A percentile compares a stretch with the other conserved stretches of the same genome.
Conservation (phyloP, 495 filamentous ascomycete genomes). For the Lasiosphaeris hirsuta region DNA sequence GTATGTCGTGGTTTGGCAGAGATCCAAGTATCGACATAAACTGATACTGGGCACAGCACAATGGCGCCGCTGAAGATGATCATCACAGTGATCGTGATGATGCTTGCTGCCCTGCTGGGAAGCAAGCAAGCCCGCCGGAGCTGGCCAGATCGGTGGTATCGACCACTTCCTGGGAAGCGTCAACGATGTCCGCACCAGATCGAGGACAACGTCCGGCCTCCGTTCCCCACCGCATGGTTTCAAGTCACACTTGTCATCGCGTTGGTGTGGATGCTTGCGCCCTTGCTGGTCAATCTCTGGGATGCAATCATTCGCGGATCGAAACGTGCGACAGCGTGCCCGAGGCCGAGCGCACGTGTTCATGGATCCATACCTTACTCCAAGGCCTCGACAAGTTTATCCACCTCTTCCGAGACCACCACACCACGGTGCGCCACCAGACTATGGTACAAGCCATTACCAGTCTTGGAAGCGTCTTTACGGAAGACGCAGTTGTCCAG, state of each 20-base stretch:
- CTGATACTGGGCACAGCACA: constrained; percentile 2
- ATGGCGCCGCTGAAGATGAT: neutral
- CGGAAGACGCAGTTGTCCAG: neutral
- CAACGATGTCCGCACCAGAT: constrained; percentile 5
- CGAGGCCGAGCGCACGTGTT: neutral
- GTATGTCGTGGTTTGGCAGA: constrained; percentile 7
- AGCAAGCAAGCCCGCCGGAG: constrained; percentile 5
- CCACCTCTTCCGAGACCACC: neutral
- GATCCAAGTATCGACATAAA: constrained; percentile 5
- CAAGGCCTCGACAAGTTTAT: neutral
- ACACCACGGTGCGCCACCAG: neutral
- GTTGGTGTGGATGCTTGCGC: constrained; percentile 8
- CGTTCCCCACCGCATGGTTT: constrained; percentile 4
- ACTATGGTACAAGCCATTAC: constrained; percentile 1
- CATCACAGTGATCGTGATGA: neutral
- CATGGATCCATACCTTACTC: neutral
- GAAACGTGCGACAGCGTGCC: neutral
- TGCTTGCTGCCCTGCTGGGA: too few relatives aligned
- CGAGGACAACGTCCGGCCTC: constrained; percentile 5
- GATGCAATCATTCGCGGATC: neutral
- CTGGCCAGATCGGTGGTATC: constrained; percentile 4
- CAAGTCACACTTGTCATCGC: constrained; percentile 3
- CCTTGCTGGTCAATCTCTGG: constrained; percentile 8
- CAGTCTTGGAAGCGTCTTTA: constrained; percentile 1
- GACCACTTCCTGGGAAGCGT: constrained; percentile 1